phyloP scores from a whole-genome alignment of 805 yeast species.

The Ogataea haglerorum region DNA sequence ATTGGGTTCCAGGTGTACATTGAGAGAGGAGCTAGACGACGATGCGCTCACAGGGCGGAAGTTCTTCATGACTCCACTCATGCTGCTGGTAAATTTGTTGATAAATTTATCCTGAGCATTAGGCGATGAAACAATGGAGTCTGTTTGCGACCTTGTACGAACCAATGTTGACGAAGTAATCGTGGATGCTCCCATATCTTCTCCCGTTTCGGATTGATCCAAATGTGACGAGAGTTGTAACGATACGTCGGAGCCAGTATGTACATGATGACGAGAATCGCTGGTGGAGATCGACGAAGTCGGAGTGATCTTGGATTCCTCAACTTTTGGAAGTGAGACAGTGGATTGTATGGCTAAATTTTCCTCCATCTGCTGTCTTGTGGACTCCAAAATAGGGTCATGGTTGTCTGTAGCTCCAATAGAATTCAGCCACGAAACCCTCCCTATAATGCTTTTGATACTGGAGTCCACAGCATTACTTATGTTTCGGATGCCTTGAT shows the following conservation, averaged over 20 bases:
- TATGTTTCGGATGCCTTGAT: conserved; percentile 34
- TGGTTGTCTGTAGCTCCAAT: conserved; percentile 9
- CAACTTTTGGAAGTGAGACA: conserved; percentile 5
- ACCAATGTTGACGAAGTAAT: conserved; percentile 10
- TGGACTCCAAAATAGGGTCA: conserved; percentile 21
- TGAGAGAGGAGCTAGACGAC: conserved; percentile 32
- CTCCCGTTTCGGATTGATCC: conserved; percentile 2
- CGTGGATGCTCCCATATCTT: conserved; percentile 10
- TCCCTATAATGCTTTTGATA: conserved; percentile 32
- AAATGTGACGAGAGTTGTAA: conserved; percentile 8
- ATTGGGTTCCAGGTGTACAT: conserved; percentile 13
- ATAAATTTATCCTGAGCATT: conserved; percentile 27
- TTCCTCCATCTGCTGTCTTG: conserved; percentile 31
- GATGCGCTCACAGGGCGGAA: conserved; percentile 33
- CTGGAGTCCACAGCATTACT: conserved; percentile 36
- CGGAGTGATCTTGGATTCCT: conserved; percentile 27
- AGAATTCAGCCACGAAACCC: conserved; percentile 30
- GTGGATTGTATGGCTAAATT: conserved; percentile 24
- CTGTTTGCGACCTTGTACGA: conserved; percentile 11
- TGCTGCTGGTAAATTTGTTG: conserved; percentile 29
- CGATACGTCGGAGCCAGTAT: conserved; percentile 10
- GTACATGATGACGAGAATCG: conserved; percentile 13
- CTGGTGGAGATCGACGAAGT: conserved; percentile 30
- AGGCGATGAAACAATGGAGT: conserved; percentile 14
- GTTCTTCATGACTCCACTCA: conserved; percentile 36